phyloP scores from a whole-genome alignment of 768 basidiomycete species.

The Mycena sanguinolenta region DNA sequence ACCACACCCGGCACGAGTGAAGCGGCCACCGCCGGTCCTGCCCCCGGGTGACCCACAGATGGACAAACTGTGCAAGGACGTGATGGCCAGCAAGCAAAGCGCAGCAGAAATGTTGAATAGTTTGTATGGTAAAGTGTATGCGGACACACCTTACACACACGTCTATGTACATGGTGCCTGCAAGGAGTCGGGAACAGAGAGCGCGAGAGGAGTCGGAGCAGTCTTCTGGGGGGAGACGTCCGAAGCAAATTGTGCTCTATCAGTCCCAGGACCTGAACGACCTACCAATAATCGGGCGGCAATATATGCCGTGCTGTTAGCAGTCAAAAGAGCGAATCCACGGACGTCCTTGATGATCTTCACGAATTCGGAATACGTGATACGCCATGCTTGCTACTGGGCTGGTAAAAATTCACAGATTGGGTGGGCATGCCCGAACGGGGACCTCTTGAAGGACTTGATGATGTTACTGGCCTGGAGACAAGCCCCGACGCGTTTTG shows the following conservation, averaged over 20 bases:
- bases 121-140: slow-evolving; percentile 1
- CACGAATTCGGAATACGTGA: slow-evolving; percentile 4
- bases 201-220: background rate
- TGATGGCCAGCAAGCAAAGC: slow-evolving; percentile 9
- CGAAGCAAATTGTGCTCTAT: background rate
- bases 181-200: background rate
- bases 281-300: slow-evolving; percentile 9
- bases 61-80: background rate
- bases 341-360: background rate
- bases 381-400: slow-evolving; percentile 11
- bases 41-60: slow-evolving; percentile 4
- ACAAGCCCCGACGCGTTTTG: slow-evolving; percentile 3
- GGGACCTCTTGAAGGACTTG: slow-evolving; percentile 2
- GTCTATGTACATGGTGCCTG: slow-evolving; percentile 8
- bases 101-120: slow-evolving; percentile 1
- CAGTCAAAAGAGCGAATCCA: slow-evolving; percentile 3
- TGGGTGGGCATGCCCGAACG: slow-evolving; percentile 1
- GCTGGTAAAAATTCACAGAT: slow-evolving; percentile 9
- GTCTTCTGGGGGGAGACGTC: slow-evolving; percentile 17
- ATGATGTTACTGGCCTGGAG: background rate
- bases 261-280: background rate
- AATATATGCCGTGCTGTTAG: slow-evolving; percentile 7
- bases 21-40: background rate
- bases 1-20: background rate
- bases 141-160: background rate